Percentiles rank a stretch among this genome's conserved stretches.
Conservation (phyloP, 257 asterid species). For the Solanum gandarillasii region DNA sequence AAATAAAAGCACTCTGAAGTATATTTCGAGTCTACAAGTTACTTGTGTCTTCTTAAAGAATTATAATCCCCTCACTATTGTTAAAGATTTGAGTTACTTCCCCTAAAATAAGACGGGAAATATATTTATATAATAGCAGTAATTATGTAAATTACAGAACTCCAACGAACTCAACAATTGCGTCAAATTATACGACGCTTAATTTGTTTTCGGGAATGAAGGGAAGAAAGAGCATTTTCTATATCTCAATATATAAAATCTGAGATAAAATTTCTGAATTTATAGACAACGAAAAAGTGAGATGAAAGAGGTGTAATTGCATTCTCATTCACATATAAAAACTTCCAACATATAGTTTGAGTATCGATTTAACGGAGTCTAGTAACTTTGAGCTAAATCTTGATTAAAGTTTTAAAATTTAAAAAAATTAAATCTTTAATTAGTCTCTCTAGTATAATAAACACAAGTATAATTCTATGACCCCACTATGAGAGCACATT, state of each 20-base stretch:
- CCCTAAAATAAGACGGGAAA: too few species aligned
- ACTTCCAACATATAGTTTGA: neutral
- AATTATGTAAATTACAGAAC: too few species aligned
- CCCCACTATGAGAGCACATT: neutral
- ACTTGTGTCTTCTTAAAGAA: neutral
- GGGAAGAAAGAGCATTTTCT: too few species aligned
- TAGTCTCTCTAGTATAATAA: rapidly evolving
- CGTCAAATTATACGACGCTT: rapidly evolving
- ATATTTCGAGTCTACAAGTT: neutral
- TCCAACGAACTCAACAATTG: too few species aligned
- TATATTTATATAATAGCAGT: too few species aligned
- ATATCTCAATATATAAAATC: neutral
- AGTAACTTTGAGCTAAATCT: neutral
- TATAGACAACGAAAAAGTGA: neutral
- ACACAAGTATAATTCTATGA: neutral
- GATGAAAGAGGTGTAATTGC: neutral
- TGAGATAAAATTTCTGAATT: too few species aligned
- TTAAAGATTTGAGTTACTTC: neutral
- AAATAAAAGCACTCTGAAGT: neutral
- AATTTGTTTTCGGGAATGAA: too few species aligned
- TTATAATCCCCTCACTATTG: neutral
- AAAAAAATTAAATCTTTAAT: neutral
- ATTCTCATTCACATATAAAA: neutral
- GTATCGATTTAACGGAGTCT: neutral
- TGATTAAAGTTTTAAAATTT: neutral